Conservation (phyloP, 345 rosid species). For the Populus alba region DNA sequence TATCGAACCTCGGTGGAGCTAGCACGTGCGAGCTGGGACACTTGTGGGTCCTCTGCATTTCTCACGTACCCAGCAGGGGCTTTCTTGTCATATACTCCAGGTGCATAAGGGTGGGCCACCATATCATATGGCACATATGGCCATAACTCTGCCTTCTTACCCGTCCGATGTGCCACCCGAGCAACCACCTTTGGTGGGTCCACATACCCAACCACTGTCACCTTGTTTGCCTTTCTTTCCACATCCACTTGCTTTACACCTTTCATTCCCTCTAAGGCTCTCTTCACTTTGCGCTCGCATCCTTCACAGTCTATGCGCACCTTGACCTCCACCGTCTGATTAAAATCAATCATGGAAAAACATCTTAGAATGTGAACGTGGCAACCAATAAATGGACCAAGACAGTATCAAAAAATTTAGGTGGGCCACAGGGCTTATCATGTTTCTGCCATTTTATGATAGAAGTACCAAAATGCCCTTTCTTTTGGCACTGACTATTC, state of each 20-base stretch:
- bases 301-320: constrained; percentile 94
- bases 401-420: neutral
- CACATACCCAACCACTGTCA: constrained; percentile 85
- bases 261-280: constrained; percentile 80
- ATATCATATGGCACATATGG: constrained; percentile 89
- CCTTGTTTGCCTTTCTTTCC: constrained; percentile 75
- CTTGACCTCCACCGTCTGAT: constrained; percentile 91
- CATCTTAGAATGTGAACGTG: neutral
- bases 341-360: neutral
- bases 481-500: neutral
- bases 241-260: constrained; percentile 76
- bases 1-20: constrained; percentile 93
- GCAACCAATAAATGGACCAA: too few relatives aligned
- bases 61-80: constrained; percentile 89
- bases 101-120: constrained; percentile 90
- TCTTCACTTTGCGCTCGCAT: constrained; percentile 85
- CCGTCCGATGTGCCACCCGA: constrained; percentile 78
- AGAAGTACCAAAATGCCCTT: neutral
- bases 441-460: too few relatives aligned
- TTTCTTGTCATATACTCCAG: constrained; percentile 82
- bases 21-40: constrained; percentile 77
- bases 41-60: constrained; percentile 54
- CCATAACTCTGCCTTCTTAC: constrained; percentile 87
- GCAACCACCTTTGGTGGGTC: constrained; percentile 70
- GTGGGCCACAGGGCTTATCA: neutral